A percentile compares a stretch with the other conserved stretches of the same genome.
phyloP scores from a whole-genome alignment of 2,329 filamentous ascomycete species.

The Monilinia polystroma region DNA sequence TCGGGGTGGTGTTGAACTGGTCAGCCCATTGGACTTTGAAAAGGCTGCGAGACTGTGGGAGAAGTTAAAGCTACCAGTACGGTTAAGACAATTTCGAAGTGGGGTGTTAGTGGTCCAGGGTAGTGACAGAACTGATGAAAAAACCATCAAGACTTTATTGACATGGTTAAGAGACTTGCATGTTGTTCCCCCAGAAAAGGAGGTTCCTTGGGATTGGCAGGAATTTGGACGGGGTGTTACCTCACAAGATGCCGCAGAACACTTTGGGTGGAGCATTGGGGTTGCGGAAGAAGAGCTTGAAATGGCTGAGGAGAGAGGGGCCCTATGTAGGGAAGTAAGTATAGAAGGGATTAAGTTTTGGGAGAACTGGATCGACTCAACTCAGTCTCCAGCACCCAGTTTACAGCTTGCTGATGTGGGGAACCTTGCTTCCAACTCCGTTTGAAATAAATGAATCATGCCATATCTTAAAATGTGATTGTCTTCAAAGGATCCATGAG shows the following conservation, averaged over 20 bases:
- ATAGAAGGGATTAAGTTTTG: slow-evolving; percentile 91
- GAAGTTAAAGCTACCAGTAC: slow-evolving; percentile 78
- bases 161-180: slow-evolving; percentile 76
- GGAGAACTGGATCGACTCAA: slow-evolving; percentile 61
- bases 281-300: slow-evolving; percentile 94
- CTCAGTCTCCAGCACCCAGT: slow-evolving; percentile 18
- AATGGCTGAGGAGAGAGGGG: slow-evolving; percentile 91
- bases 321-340: slow-evolving; percentile 85
- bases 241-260: slow-evolving; percentile 82
- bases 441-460: slow-evolving; percentile 10
- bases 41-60: slow-evolving; percentile 89
- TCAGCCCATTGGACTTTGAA: slow-evolving; percentile 88
- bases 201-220: slow-evolving; percentile 72
- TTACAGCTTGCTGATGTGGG: slow-evolving; percentile 21
- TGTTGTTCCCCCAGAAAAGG: slow-evolving; percentile 60
- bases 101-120: slow-evolving; percentile 93
- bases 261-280: slow-evolving; percentile 95
- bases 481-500: neutral
- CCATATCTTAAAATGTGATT: neutral
- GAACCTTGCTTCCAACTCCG: slow-evolving; percentile 16
- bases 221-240: slow-evolving; percentile 82
- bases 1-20: slow-evolving; percentile 88
- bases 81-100: slow-evolving; percentile 84
- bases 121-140: slow-evolving; percentile 84
- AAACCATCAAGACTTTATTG: slow-evolving; percentile 74